Conservation (phyloP, 306 rosid genomes). For the Vachellia collinsii region DNA sequence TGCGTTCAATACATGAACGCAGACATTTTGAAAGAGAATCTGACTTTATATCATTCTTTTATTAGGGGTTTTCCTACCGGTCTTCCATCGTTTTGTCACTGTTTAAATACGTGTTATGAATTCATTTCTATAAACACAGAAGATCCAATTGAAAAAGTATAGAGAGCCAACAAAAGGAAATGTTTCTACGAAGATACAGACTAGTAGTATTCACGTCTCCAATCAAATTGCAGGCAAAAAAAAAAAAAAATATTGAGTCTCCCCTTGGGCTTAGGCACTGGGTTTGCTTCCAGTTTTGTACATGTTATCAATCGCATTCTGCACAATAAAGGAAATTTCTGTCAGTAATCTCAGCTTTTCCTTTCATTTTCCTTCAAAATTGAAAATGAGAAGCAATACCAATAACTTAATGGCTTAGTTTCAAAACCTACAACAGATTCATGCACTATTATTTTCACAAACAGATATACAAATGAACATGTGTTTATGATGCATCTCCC, state of each 20-base stretch:
- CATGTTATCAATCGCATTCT: constrained; percentile 74
- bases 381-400: background rate
- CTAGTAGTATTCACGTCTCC: background rate
- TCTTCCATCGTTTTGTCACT: background rate
- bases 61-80: background rate
- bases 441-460: too few species aligned
- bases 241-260: background rate
- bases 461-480: too few species aligned
- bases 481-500: too few species aligned
- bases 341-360: constrained; percentile 36
- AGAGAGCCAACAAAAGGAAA: constrained; percentile 34
- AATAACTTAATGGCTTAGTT: background rate
- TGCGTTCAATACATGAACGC: background rate
- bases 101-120: background rate
- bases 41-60: too few species aligned
- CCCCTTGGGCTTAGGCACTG: constrained; percentile 37
- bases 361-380: constrained; percentile 1
- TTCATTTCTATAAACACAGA: background rate
- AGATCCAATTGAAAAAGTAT: constrained; percentile 18
- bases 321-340: constrained; percentile 19
- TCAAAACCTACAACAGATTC: background rate
- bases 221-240: constrained; percentile 24
- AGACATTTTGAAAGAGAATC: background rate
- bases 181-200: background rate
- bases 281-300: constrained; percentile 71